Percentiles rank a stretch among this genome's conserved stretches.
Evolutionary conservation across 768 basidiomycete genomes (phyloP).

Genomic region (Psilocybe subaeruginosa): DNA sequence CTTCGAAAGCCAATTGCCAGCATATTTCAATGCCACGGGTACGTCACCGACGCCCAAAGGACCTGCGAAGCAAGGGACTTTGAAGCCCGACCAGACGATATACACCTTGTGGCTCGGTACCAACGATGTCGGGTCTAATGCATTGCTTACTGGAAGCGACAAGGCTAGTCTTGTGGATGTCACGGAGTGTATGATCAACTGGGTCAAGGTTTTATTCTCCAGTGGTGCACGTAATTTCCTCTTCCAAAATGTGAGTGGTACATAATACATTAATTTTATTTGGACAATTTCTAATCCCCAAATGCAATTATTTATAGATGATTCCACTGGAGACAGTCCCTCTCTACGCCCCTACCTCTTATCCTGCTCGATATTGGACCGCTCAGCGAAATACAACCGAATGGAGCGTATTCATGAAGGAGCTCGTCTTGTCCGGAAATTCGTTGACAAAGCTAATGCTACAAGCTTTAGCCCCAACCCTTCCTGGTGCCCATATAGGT

Average conservation of each 20-base stretch:
- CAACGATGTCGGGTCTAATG: constrained; percentile 60
- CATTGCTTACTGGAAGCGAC: constrained; percentile 55
- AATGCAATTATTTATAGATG: constrained; percentile 40
- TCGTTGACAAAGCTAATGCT: constrained; percentile 54
- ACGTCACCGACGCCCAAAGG: constrained; percentile 29
- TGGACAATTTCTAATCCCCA: not conserved
- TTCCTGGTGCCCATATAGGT: constrained; percentile 64
- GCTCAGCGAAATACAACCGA: constrained; percentile 54
- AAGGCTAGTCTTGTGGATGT: constrained; percentile 61
- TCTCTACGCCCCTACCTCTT: constrained; percentile 49
- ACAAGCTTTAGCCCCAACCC: constrained; percentile 44
- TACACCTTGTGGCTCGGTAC: constrained; percentile 75
- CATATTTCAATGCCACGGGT: constrained; percentile 38
- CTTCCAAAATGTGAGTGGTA: constrained; percentile 62
- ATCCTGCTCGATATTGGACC: constrained; percentile 54
- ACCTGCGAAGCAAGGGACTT: constrained; percentile 43
- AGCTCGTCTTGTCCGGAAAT: constrained; percentile 55
- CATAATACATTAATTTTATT: no score
- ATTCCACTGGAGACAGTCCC: constrained; percentile 54
- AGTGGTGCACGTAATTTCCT: constrained; percentile 68
- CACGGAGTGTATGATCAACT: constrained; percentile 58
- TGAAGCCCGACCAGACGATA: constrained; percentile 47
- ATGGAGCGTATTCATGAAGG: constrained; percentile 59
- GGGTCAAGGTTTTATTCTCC: constrained; percentile 57
- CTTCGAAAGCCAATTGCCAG: constrained; percentile 59